phyloP scores from a whole-genome alignment of 257 asterid species.

The Nicotiana tabacum region DNA sequence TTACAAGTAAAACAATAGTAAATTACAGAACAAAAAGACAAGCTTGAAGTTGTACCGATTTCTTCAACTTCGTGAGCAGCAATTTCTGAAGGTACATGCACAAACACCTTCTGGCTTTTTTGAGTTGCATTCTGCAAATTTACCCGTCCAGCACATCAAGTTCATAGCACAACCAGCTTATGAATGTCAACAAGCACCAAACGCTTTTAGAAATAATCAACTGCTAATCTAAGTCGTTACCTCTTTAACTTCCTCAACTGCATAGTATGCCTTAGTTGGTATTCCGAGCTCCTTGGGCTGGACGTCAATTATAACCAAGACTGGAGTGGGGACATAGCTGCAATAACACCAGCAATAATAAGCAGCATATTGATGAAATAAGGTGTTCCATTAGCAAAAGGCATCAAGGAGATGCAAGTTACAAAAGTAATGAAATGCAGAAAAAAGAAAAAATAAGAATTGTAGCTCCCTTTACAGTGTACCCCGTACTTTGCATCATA shows the following conservation, averaged over 20 bases:
- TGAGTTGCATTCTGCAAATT: slow-evolving; percentile 84
- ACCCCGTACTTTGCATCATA: neutral
- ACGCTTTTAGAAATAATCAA: neutral
- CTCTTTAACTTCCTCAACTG: slow-evolving; percentile 98
- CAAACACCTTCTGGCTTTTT: slow-evolving; percentile 96
- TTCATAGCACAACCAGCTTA: neutral
- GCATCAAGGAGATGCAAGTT: too few species aligned
- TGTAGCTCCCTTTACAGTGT: too few species aligned
- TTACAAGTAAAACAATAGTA: neutral
- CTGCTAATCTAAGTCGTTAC: slow-evolving; percentile 19
- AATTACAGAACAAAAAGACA: neutral
- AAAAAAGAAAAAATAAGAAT: too few species aligned
- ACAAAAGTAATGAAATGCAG: too few species aligned
- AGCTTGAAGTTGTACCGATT: slow-evolving; percentile 47
- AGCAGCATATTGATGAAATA: neutral
- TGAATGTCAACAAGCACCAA: neutral
- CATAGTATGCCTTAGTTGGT: slow-evolving; percentile 93
- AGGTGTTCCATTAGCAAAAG: too few species aligned
- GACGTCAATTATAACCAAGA: slow-evolving; percentile 84
- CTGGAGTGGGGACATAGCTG: slow-evolving; percentile 89
- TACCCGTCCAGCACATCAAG: slow-evolving; percentile 13
- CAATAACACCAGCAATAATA: slow-evolving; percentile 19
- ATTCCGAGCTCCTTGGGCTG: slow-evolving; percentile 90
- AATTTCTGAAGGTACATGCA: slow-evolving; percentile 89
- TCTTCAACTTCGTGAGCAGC: slow-evolving; percentile 99